These are phyloP conservation scores for Neurospora discreta DNA, from an alignment of 495 filamentous ascomycete genomes.

Conservation along the genomic window DNA sequence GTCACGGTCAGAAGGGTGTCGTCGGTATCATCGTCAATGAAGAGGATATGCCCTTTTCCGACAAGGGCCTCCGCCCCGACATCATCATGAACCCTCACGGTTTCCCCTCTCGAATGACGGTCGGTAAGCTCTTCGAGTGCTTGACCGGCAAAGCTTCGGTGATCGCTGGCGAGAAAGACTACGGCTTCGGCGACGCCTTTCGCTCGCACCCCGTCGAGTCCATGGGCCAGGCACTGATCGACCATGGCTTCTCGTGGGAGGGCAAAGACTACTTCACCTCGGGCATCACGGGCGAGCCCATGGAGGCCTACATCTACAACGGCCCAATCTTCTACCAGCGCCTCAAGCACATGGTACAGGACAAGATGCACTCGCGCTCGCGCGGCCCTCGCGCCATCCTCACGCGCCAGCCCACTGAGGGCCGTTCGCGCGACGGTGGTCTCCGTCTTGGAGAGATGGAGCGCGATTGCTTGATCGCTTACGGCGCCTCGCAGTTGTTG, in stretches of 20 bases:
- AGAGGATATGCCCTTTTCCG: constrained; percentile 94
- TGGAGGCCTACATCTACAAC: constrained; percentile 95
- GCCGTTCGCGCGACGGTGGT: constrained; percentile 84
- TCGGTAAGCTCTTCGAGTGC: constrained; percentile 94
- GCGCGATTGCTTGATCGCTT: constrained; percentile 92
- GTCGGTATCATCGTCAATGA: constrained; percentile 92
- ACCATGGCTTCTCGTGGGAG: constrained; percentile 86
- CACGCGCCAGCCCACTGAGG: constrained; percentile 93
- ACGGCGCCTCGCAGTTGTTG: constrained; percentile 84
- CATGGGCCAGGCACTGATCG: constrained; percentile 74
- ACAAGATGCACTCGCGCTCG: constrained; percentile 97
- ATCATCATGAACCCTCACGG: constrained; percentile 99
- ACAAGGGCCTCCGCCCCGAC: constrained; percentile 80
- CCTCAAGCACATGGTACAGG: constrained; percentile 99
- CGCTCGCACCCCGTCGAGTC: constrained; percentile 83
- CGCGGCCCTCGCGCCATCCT: constrained; percentile 83
- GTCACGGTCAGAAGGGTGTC: constrained; percentile 98
- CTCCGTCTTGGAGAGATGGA: constrained; percentile 98
- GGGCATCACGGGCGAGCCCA: constrained; percentile 86
- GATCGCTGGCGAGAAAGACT: constrained; percentile 62
- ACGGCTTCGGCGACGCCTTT: constrained; percentile 84
- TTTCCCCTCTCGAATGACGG: constrained; percentile 99
- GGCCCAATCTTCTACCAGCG: constrained; percentile 99
- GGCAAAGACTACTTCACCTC: constrained; percentile 94
- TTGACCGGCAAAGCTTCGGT: constrained; percentile 91